phyloP scores from a whole-genome alignment of 306 rosid genomes.

The Geum urbanum region DNA sequence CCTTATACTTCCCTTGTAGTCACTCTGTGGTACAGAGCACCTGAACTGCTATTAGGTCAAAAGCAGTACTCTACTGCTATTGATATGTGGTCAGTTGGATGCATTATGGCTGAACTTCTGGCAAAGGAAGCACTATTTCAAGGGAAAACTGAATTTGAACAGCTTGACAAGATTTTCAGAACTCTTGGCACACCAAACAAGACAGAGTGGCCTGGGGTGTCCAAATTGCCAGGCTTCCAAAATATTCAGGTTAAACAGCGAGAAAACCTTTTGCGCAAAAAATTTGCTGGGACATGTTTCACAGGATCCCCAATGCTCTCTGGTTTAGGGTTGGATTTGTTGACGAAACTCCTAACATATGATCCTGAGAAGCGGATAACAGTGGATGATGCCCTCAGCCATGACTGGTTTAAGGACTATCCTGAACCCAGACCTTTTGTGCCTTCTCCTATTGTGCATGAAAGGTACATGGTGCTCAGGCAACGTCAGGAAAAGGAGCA shows the following conservation, averaged over 20 bases:
- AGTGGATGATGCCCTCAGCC: constrained; percentile 73
- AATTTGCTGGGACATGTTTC: constrained; percentile 79
- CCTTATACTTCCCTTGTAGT: constrained; percentile 87
- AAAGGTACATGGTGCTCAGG: constrained; percentile 43
- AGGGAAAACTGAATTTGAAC: constrained; percentile 81
- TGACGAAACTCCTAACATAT: constrained; percentile 65
- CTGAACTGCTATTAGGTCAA: constrained; percentile 73
- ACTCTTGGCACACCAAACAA: constrained; percentile 78
- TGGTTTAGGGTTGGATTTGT: constrained; percentile 75
- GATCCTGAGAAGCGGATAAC: constrained; percentile 77
- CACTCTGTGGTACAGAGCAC: constrained; percentile 95
- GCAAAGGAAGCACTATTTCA: constrained; percentile 71
- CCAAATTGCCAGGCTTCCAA: constrained; percentile 66
- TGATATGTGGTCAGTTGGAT: constrained; percentile 98
- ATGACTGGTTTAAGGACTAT: constrained; percentile 77
- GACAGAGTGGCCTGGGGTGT: constrained; percentile 74
- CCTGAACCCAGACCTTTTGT: constrained; percentile 65
- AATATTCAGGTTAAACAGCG: constrained; percentile 64
- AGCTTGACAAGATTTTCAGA: constrained; percentile 79
- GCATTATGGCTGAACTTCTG: constrained; percentile 88
- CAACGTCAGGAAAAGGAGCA: constrained; percentile 22
- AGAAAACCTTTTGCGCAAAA: constrained; percentile 54
- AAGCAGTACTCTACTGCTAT: constrained; percentile 86
- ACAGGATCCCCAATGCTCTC: constrained; percentile 75
- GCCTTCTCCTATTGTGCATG: constrained; percentile 46